Evolutionary conservation across 2,329 filamentous ascomycete genomes (phyloP).

Genomic region (Phyllosticta ampelicida): DNA sequence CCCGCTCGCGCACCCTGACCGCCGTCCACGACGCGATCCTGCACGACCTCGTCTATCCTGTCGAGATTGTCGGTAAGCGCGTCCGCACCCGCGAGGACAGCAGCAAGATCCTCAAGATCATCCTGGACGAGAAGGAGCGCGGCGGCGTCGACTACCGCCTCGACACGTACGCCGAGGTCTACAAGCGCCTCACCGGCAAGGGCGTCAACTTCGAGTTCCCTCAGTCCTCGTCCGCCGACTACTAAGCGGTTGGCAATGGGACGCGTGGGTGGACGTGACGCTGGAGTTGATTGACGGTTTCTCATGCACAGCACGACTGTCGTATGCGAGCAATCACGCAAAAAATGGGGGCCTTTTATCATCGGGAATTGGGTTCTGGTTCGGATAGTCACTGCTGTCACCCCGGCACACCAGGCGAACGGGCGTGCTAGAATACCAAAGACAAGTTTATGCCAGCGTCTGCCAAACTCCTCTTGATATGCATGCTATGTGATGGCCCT

Average conservation of each 20-base stretch:
- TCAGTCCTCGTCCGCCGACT: slow-evolving; percentile 66
- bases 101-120: slow-evolving; percentile 96
- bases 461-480: neutral
- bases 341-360: slow-evolving; percentile 6
- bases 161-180: slow-evolving; percentile 99
- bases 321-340: slow-evolving; percentile 4
- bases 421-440: slow-evolving; percentile 10
- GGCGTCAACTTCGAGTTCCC: slow-evolving; percentile 98
- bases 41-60: slow-evolving; percentile 94
- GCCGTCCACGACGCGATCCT: slow-evolving; percentile 99
- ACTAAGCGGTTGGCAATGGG: slow-evolving; percentile 48
- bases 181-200: slow-evolving; percentile 95
- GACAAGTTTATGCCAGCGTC: neutral
- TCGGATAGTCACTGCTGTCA: slow-evolving; percentile 9
- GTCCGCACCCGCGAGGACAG: slow-evolving; percentile 98
- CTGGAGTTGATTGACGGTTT: slow-evolving; percentile 18
- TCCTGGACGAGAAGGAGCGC: slow-evolving; percentile 99
- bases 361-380: slow-evolving; percentile 8
- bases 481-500: neutral
- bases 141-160: slow-evolving; percentile 98
- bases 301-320: neutral
- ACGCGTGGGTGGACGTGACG: slow-evolving; percentile 23
- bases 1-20: slow-evolving; percentile 92
- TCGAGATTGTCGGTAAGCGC: slow-evolving; percentile 99
- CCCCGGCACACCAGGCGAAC: neutral